Evolutionary conservation across 805 yeast genomes (phyloP).

Genomic region (Monosporozyma yasuniensis): DNA sequence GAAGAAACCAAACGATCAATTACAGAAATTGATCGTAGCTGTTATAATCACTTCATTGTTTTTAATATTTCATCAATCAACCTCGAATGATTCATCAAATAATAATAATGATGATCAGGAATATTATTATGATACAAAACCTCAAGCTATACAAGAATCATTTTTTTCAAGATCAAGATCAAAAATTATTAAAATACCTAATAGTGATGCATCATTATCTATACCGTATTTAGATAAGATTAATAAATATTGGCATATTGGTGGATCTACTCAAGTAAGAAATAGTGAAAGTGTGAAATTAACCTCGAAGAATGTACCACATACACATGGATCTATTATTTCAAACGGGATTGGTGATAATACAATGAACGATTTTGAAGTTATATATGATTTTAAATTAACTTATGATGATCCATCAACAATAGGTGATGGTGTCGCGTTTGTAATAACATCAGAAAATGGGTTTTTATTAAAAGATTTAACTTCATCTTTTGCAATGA

Average conservation of each 20-base stretch:
- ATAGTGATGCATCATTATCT: constrained; percentile 22
- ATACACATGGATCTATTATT: constrained; percentile 17
- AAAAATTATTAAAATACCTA: constrained; percentile 11
- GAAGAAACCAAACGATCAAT: neutral
- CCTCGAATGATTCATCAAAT: neutral
- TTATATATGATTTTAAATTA: constrained; percentile 15
- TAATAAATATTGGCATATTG: constrained; percentile 24
- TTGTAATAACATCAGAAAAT: constrained; percentile 24
- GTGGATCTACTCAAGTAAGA: constrained; percentile 24
- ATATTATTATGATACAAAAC: neutral
- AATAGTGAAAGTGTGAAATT: constrained; percentile 20
- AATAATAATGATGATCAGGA: neutral
- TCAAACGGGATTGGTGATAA: constrained; percentile 30
- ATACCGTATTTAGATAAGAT: constrained; percentile 25
- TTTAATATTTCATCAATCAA: constrained; percentile 1
- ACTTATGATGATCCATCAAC: neutral
- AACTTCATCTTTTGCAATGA: constrained; percentile 20
- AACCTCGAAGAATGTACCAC: constrained; percentile 10
- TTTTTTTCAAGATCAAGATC: neutral
- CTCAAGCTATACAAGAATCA: neutral
- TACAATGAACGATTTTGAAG: constrained; percentile 27
- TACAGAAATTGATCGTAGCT: constrained; percentile 1
- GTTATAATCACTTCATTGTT: constrained; percentile 2
- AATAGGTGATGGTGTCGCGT: constrained; percentile 24
- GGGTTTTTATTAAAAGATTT: constrained; percentile 19